Evolutionary conservation across 2,329 filamentous ascomycete genomes (phyloP).

Genomic region (Monosporascus sp.): DNA sequence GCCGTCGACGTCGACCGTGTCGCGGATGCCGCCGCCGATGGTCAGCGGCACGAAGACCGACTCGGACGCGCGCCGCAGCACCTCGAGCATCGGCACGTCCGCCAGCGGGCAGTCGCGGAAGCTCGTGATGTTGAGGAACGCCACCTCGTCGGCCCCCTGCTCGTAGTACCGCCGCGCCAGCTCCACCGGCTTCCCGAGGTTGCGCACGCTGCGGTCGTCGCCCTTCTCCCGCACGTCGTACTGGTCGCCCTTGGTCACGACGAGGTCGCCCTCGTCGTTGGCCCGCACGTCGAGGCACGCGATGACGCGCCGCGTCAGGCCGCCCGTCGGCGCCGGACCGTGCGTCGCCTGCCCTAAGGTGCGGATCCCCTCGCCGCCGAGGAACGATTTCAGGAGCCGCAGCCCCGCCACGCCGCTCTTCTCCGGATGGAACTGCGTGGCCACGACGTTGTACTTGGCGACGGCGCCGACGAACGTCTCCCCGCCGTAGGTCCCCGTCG

Average conservation of each 20-base stretch:
- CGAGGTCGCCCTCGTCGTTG: slow-evolving; percentile 90
- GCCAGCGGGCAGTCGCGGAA: slow-evolving; percentile 93
- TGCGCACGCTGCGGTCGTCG: slow-evolving; percentile 65
- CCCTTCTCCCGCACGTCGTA: slow-evolving; percentile 95
- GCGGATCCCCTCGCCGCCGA: slow-evolving; percentile 62
- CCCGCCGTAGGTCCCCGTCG: slow-evolving; percentile 78
- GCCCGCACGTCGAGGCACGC: slow-evolving; percentile 93
- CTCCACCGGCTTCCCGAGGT: slow-evolving; percentile 93
- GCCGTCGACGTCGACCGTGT: slow-evolving; percentile 85
- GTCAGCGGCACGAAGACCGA: slow-evolving; percentile 96
- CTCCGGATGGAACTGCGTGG: slow-evolving; percentile 95
- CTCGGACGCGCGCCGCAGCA: slow-evolving; percentile 77
- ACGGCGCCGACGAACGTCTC: slow-evolving; percentile 92
- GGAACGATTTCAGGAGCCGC: slow-evolving; percentile 76
- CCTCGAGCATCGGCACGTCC: slow-evolving; percentile 93
- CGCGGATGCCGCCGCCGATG: slow-evolving; percentile 90
- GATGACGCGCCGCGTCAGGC: slow-evolving; percentile 87
- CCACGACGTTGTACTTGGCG: slow-evolving; percentile 77
- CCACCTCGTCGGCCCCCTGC: slow-evolving; percentile 93
- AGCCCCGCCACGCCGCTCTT: slow-evolving; percentile 91
- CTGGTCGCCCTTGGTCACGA: slow-evolving; percentile 97
- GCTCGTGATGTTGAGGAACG: slow-evolving; percentile 96
- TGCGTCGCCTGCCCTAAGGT: slow-evolving; percentile 36
- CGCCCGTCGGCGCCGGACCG: slow-evolving; percentile 43
- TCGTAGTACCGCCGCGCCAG: slow-evolving; percentile 93